phyloP scores from a whole-genome alignment of 768 basidiomycete species.

The Coprinopsis cinerea region DNA sequence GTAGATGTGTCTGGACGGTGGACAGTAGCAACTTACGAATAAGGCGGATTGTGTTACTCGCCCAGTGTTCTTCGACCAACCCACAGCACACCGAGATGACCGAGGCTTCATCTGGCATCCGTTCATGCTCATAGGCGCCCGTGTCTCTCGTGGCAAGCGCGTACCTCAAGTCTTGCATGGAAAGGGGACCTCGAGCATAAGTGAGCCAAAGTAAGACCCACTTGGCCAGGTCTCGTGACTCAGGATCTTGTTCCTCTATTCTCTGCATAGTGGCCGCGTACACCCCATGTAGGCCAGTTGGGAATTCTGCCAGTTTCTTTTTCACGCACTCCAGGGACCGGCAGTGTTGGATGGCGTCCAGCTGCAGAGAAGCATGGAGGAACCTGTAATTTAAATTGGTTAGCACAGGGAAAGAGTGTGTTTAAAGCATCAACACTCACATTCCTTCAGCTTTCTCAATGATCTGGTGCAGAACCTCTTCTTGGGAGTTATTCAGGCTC shows the following conservation, averaged over 20 bases:
- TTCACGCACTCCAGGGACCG: neutral
- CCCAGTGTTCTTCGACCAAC: neutral
- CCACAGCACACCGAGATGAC: slow-evolving; percentile 5
- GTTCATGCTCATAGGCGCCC: neutral
- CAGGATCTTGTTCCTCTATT: neutral
- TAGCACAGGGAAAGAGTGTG: too few relatives aligned
- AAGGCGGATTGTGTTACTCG: neutral
- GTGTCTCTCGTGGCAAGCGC: neutral
- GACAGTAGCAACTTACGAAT: slow-evolving; percentile 4
- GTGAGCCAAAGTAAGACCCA: slow-evolving; percentile 3
- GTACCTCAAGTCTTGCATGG: neutral
- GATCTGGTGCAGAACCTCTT: slow-evolving; percentile 1
- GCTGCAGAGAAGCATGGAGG: slow-evolving; percentile 3
- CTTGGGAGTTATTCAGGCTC: too few relatives aligned
- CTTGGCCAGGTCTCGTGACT: neutral
- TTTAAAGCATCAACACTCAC: neutral
- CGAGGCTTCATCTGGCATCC: neutral
- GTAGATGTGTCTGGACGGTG: neutral
- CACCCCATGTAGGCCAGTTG: neutral
- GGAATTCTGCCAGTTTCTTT: neutral
- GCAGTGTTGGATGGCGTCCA: slow-evolving; percentile 6
- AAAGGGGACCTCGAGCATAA: slow-evolving; percentile 1
- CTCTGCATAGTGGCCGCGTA: slow-evolving; percentile 3
- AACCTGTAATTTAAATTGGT: neutral
- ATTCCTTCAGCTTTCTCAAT: slow-evolving; percentile 3